Conservation (phyloP, 306 rosid species). For the Ormosia semicastrata region DNA sequence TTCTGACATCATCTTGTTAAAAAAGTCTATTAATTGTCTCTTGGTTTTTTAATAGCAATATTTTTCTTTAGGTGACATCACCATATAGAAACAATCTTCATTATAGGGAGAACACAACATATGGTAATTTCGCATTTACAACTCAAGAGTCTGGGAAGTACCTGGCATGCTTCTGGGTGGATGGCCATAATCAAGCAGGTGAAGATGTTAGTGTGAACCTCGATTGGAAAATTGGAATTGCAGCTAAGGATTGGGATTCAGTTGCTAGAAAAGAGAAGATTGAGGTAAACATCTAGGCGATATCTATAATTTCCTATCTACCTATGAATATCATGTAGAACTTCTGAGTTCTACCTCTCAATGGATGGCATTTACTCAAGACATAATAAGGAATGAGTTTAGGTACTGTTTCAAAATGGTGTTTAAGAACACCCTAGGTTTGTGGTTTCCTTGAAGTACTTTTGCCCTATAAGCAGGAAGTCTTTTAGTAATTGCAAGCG, state of each 20-base stretch:
- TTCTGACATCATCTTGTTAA: slow-evolving; percentile 13
- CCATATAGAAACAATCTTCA: slow-evolving; percentile 85
- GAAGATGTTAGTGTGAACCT: slow-evolving; percentile 61
- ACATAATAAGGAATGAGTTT: neutral
- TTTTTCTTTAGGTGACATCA: slow-evolving; percentile 72
- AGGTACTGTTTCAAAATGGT: neutral
- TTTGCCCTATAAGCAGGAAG: slow-evolving; percentile 11
- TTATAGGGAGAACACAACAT: slow-evolving; percentile 62
- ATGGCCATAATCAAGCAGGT: slow-evolving; percentile 38
- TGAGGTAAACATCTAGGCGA: slow-evolving; percentile 50
- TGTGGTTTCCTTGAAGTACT: slow-evolving; percentile 4
- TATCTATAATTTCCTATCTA: neutral
- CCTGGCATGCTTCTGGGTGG: slow-evolving; percentile 80
- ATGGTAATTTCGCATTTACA: slow-evolving; percentile 86
- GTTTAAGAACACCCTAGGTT: neutral
- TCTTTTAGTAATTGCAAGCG: neutral
- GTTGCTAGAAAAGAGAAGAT: slow-evolving; percentile 95
- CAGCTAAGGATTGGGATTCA: slow-evolving; percentile 97
- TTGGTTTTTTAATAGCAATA: neutral
- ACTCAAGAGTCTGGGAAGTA: slow-evolving; percentile 88
- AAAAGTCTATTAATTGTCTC: slow-evolving; percentile 1
- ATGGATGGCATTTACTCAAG: neutral
- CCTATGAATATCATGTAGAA: neutral
- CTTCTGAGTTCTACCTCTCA: slow-evolving; percentile 1
- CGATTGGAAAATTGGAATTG: slow-evolving; percentile 96